Base-by-base conservation (phyloP, 2,329 filamentous ascomycete species). In the Arthrobotrys sinensis region DNA sequence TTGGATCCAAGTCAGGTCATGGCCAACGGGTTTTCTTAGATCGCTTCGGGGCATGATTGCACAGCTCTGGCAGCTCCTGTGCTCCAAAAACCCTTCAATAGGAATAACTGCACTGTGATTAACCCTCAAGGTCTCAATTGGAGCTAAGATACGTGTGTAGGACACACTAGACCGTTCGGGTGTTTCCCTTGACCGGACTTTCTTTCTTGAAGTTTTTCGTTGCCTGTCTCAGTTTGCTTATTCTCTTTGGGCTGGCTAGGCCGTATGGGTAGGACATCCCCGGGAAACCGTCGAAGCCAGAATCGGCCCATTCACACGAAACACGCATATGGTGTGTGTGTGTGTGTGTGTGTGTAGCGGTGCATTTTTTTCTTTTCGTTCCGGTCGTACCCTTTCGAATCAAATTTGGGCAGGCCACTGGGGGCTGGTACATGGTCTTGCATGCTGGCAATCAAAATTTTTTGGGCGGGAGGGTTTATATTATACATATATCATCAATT, bases 221-320 rank as follows among this genome's bases (percentile, higher is more conserved):
- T 21, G 14, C 53, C 66, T 78, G 75, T 78, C 75, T 78, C 67
- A 78, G 75, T 66, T 78, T 78, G 75, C 75, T 78, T 78, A 62
- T 78, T 78, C 24, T 24, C 8, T 19, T 60, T 38, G 48, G 50
- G 46, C 40, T 52, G 32, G 12, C 19, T 63, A 72, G 68, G 50
- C 67, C 57, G 62, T 45, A 71, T 64, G 67, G 57, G 68, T 72
- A 72, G 57, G 57, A 57, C 68, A 55, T 65, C 57, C 57, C 43
- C 62, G 63, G 52, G 46, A 64, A 64, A 62, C 53, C 28, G 62
- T 57, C 11, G 50, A 73, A 64, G 63, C 50, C 69, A 73, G 69
- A 73, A 73, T 73, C 69, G 69, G 69, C 60, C 69, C 69, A 73
- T 73, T 73, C 69, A 73, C 60, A 73, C 69, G 69, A 73, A 73